Conservation (phyloP, 1,139 yeast genomes). For the Saccharomyces hybrid region DNA sequence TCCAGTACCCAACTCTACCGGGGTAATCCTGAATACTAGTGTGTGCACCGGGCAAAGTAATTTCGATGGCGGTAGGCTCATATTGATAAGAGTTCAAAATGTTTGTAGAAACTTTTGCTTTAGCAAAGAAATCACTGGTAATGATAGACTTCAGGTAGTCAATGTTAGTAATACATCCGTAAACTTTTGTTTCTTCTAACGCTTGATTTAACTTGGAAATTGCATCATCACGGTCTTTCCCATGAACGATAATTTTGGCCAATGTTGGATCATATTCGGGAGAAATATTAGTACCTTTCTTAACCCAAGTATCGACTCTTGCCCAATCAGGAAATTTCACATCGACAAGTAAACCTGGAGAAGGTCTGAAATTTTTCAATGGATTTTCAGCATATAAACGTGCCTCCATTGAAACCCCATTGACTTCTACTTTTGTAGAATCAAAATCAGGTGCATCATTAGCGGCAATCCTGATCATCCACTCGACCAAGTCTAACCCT, state of each 20-base stretch:
- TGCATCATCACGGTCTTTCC: slow-evolving; percentile 80
- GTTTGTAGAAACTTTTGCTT: slow-evolving; percentile 79
- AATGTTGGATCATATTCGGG: slow-evolving; percentile 96
- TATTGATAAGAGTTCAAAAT: slow-evolving; percentile 78
- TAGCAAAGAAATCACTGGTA: slow-evolving; percentile 72
- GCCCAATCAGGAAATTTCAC: slow-evolving; percentile 84
- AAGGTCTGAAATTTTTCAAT: slow-evolving; percentile 86
- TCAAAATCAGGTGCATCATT: slow-evolving; percentile 73
- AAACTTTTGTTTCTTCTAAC: slow-evolving; percentile 73
- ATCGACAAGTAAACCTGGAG: slow-evolving; percentile 89
- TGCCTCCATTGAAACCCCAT: slow-evolving; percentile 95
- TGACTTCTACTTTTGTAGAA: slow-evolving; percentile 45
- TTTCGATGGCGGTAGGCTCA: slow-evolving; percentile 76
- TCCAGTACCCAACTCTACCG: slow-evolving; percentile 86
- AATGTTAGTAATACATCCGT: slow-evolving; percentile 83
- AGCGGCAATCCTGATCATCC: slow-evolving; percentile 93
- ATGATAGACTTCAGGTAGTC: slow-evolving; percentile 86
- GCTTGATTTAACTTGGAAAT: slow-evolving; percentile 70
- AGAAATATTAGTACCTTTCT: slow-evolving; percentile 80
- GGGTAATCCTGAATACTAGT: slow-evolving; percentile 96
- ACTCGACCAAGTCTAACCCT: slow-evolving; percentile 88
- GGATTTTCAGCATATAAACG: slow-evolving; percentile 96
- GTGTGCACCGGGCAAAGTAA: slow-evolving; percentile 82
- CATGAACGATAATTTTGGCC: slow-evolving; percentile 94
- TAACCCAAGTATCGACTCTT: slow-evolving; percentile 89